Evolutionary conservation across 228 moss, liverwort and hornwort species (phyloP).

Genomic region (Sphagnum fallax): DNA sequence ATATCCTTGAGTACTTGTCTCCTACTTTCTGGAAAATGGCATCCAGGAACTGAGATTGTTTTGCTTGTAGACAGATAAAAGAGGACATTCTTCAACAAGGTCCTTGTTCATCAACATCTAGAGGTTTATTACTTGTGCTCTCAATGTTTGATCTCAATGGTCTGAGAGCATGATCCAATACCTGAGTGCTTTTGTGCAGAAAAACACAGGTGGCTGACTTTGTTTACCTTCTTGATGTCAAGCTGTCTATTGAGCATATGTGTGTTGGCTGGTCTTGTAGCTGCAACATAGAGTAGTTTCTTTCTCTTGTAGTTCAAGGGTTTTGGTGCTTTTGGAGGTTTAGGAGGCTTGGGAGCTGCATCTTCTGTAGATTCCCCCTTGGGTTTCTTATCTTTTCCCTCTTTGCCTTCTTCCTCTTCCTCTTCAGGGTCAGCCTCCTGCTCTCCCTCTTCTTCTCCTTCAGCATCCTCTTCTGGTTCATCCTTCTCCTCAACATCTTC

Average conservation of each 20-base stretch:
- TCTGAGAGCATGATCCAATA: no score
- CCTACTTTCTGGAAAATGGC: background rate
- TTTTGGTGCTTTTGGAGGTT: constrained; percentile 56
- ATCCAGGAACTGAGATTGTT: background rate
- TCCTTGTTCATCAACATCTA: no score
- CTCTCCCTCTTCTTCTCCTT: background rate
- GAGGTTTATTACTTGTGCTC: no score
- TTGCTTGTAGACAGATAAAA: background rate
- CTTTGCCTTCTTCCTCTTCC: constrained; percentile 9
- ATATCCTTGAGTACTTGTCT: background rate
- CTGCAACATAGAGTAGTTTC: constrained; percentile 40
- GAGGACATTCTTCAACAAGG: background rate
- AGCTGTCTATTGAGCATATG: constrained; percentile 72
- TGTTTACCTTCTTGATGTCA: constrained; percentile 25
- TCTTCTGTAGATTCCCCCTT: constrained; percentile 31
- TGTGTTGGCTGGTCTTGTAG: constrained; percentile 38
- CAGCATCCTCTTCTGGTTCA: background rate
- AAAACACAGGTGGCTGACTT: no score
- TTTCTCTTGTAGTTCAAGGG: constrained; percentile 60
- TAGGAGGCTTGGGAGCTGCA: constrained; percentile 13
- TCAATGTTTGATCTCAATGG: no score
- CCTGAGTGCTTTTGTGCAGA: no score
- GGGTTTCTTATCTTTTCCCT: constrained; percentile 15
- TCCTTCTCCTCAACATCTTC: constrained; percentile 18
- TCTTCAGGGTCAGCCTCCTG: background rate